Evolutionary conservation across 768 basidiomycete genomes (phyloP), one percentile per base, ranked within the genome.

Genomic region (Suillus hirtellus): DNA sequence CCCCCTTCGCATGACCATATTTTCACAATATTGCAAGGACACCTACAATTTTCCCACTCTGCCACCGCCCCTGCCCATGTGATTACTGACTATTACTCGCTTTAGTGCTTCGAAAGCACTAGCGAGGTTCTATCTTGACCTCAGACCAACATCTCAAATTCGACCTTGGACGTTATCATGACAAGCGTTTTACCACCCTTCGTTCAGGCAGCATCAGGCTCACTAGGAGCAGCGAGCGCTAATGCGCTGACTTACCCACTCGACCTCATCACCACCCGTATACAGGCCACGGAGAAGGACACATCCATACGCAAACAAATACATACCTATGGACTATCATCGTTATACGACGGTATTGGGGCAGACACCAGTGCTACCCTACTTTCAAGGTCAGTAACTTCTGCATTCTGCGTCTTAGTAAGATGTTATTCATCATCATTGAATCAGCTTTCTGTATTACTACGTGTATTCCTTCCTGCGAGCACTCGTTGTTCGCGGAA

Each of bases 121-220:
- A 31, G 31, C 5, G 31, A 31, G 54, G 37, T 56, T 56, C 38
- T 27, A 24, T 27, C 38, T 58, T 27, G 55, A 56, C 37, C 37
- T 31, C 31, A 37, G 35, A 37, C 35, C 35, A 38, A 4, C 21
- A 38, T 50, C 43, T 35, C 12, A 34, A 60, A 24, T 15, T 60
- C 3, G 59, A 60, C 27, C 10, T 3, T 58, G 24, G 27, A 35
- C 21, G 35, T 62, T 37, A 70, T 68, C 65, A 87, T 87, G 86
- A 84, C 86, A 9, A 84, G 82, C 63, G 79, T 82, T 0, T 77
- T 89, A 2, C 85, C 86, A 3, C 87, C 87, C 5, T 75, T 87
- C 15, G 79, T 83, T 0, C 86, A 88, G 66, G 86, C 86, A 0
- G 76, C 81, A 62, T 83, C 85, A 6, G 86, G 86, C 3, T 80